phyloP scores from a whole-genome alignment of 2,329 filamentous ascomycete genomes.

The Setomelanomma holmii region DNA sequence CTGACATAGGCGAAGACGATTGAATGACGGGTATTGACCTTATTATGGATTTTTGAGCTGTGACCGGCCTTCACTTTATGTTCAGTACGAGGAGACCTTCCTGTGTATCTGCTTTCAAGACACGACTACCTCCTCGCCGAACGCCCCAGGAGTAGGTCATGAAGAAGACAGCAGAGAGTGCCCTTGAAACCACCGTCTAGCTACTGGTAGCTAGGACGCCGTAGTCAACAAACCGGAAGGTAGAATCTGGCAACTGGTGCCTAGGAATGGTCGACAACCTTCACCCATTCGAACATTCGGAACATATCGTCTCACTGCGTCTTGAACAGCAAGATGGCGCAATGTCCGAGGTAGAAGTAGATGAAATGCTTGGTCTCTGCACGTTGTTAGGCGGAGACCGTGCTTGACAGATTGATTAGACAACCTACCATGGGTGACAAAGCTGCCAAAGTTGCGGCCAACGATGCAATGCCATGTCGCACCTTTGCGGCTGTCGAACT shows the following conservation, averaged over 20 bases:
- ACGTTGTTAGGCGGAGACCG: conserved; percentile 16
- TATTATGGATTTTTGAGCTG: no score
- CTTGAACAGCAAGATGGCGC: conserved; percentile 98
- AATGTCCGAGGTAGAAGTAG: conserved; percentile 99
- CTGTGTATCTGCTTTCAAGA: neutral
- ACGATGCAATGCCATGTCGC: conserved; percentile 99
- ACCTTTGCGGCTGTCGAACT: conserved; percentile 97
- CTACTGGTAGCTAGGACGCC: no score
- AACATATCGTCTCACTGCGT: conserved; percentile 90
- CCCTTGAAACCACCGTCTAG: neutral
- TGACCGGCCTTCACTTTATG: no score
- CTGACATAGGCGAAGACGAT: no score
- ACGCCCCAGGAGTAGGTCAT: neutral
- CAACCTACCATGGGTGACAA: conserved; percentile 88
- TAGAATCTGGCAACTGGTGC: no score
- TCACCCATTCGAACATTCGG: no score
- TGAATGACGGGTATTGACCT: no score
- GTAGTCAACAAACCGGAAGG: no score
- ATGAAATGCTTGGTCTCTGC: conserved; percentile 99
- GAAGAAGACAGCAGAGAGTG: neutral
- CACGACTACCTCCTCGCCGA: neutral
- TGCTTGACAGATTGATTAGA: neutral
- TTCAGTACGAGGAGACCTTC: no score
- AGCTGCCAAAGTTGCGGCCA: conserved; percentile 97
- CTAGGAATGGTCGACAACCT: no score